Evolutionary conservation across 2,329 filamentous ascomycete species (phyloP), one percentile per base, ranked within the genome.

Genomic region (Ilyonectria sp.): DNA sequence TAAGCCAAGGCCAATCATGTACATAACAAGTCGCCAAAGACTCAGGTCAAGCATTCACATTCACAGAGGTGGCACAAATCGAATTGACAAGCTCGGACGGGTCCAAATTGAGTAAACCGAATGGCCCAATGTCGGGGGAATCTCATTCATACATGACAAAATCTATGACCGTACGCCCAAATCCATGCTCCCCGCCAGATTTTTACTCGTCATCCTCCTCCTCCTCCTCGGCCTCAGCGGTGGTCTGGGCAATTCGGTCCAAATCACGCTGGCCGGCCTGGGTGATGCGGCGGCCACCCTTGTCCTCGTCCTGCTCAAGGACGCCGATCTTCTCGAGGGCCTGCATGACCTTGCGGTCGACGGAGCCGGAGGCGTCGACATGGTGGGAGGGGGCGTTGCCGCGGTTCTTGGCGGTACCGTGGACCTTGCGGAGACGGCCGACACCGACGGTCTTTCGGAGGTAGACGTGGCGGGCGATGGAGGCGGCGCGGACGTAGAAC

Each of bases 371-470:
- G 84, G 95, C 96, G 83, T 98, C 93, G 80, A 97, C 94, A 90
- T 99, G 96, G 87, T 97, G 92, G 75, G 91, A 94, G 83, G 96
- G 96, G 78, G 93, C 91, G 79, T 91, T 91, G 80, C 96, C 96
- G 79, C 96, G 94, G 93, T 98, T 99, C 92, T 97, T 98, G 89
- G 93, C 93, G 79, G 91, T 93, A 80, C 94, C 96, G 91, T 99
- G 96, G 75, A 93, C 93, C 89, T 97, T 97, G 86, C 95, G 93
- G 79, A 99, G 92, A 82, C 96, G 94, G 86, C 96, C 96, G 78
- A 99, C 94, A 90, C 96, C 96, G 83, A 99, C 95, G 73, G 95
- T 98, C 91, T 99, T 99, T 89, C 96, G 93, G 85, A 99, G 90
- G 91, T 99, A 99, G 89, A 99, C 92, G 90, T 98, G 95, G 82